phyloP scores from a whole-genome alignment of 345 rosid species.

The Citrus reticulata region DNA sequence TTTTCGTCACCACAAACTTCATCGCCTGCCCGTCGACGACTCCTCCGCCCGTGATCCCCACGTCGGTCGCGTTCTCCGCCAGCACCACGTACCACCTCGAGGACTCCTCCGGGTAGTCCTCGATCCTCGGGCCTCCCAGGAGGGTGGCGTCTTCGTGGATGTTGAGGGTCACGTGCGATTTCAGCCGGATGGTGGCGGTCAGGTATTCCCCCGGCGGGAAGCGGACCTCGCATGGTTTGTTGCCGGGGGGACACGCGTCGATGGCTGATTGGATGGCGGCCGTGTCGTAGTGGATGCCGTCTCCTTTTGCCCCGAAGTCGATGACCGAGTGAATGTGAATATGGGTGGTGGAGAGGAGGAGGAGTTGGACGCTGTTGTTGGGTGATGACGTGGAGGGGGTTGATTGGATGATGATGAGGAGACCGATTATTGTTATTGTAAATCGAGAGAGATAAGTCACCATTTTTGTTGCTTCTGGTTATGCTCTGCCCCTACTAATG shows the following conservation, averaged over 20 bases:
- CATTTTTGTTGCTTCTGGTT: background rate
- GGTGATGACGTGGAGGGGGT: slow-evolving; percentile 29
- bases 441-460: background rate
- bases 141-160: slow-evolving; percentile 59
- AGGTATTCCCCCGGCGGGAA: slow-evolving; percentile 77
- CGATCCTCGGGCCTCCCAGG: slow-evolving; percentile 60
- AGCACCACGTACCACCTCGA: slow-evolving; percentile 74
- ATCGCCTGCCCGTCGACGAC: slow-evolving; percentile 79
- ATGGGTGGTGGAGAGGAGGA: slow-evolving; percentile 12
- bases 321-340: slow-evolving; percentile 35
- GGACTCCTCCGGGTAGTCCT: slow-evolving; percentile 57
- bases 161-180: slow-evolving; percentile 57
- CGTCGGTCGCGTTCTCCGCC: slow-evolving; percentile 72
- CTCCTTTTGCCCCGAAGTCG: slow-evolving; percentile 85
- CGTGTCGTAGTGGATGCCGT: slow-evolving; percentile 73
- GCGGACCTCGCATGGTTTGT: slow-evolving; percentile 51
- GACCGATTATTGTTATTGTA: background rate
- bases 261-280: slow-evolving; percentile 70
- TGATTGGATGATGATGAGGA: slow-evolving; percentile 31
- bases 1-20: slow-evolving; percentile 59
- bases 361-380: slow-evolving; percentile 20
- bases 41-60: slow-evolving; percentile 91
- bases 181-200: slow-evolving; percentile 71
- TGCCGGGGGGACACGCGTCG: slow-evolving; percentile 46
- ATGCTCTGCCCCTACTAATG: background rate